Percentiles rank a stretch among this genome's conserved stretches.
These are phyloP conservation scores for Eucalyptus tenuipes DNA, from an alignment of 345 rosid species.

Conservation along the genomic window DNA sequence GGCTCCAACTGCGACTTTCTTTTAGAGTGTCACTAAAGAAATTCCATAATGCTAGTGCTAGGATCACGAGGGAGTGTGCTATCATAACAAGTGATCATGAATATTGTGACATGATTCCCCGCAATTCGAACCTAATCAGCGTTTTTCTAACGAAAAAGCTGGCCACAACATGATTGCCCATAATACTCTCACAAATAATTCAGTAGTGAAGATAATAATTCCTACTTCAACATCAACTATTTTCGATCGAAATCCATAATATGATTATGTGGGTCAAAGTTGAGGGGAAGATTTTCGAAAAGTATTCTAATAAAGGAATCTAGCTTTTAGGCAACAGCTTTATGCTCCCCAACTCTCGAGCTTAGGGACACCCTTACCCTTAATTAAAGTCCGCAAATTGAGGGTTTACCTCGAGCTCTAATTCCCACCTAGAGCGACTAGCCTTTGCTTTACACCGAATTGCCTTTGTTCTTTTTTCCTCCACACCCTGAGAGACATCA, in stretches of 20 bases:
- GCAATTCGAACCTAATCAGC: background rate
- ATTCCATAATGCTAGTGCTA: background rate
- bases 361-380: background rate
- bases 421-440: background rate
- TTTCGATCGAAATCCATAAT: background rate
- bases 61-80: background rate
- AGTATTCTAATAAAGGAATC: background rate
- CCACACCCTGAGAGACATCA: constrained; percentile 6
- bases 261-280: background rate
- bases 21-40: background rate
- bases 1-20: background rate
- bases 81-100: background rate
- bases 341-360: background rate
- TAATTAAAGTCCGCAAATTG: background rate
- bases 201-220: background rate
- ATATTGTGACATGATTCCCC: background rate
- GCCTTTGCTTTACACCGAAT: constrained; percentile 39
- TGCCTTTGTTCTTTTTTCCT: background rate
- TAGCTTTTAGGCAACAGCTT: background rate
- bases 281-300: background rate
- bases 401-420: background rate
- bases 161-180: background rate
- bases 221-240: background rate
- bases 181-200: background rate
- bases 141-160: background rate